Percentiles rank a stretch among this genome's conserved stretches.
Conservation (phyloP, 805 yeast species). For the Pichia phayaonensis region DNA sequence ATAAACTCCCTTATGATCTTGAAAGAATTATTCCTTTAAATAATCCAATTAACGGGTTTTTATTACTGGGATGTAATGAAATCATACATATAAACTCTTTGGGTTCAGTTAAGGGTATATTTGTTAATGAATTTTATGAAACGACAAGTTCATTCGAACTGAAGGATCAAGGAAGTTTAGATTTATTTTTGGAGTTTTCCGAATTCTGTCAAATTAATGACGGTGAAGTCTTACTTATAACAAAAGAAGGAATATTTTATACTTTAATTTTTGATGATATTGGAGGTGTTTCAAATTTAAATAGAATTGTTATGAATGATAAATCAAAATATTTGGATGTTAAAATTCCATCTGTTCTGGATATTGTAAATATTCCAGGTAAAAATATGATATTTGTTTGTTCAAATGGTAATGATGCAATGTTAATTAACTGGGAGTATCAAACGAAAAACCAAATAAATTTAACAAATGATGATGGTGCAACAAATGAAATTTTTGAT, state of each 20-base stretch:
- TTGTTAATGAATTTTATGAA: slow-evolving; percentile 49
- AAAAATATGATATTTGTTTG: slow-evolving; percentile 48
- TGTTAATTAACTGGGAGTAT: slow-evolving; percentile 36
- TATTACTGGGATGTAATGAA: slow-evolving; percentile 69
- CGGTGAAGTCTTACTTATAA: slow-evolving; percentile 31
- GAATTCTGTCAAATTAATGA: slow-evolving; percentile 28
- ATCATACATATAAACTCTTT: slow-evolving; percentile 72
- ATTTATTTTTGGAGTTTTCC: slow-evolving; percentile 50
- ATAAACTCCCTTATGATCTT: slow-evolving; percentile 67
- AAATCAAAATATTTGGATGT: slow-evolving; percentile 17
- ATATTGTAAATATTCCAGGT: slow-evolving; percentile 33
- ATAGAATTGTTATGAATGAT: slow-evolving; percentile 17
- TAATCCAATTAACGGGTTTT: slow-evolving; percentile 60
- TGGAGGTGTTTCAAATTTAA: slow-evolving; percentile 30
- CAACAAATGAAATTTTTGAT: slow-evolving; percentile 9
- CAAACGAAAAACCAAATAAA: slow-evolving; percentile 17
- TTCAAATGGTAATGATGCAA: slow-evolving; percentile 51
- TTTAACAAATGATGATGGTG: slow-evolving; percentile 7
- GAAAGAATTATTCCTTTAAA: slow-evolving; percentile 56
- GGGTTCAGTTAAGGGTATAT: slow-evolving; percentile 57
- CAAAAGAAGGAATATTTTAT: slow-evolving; percentile 37
- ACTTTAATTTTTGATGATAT: slow-evolving; percentile 27
- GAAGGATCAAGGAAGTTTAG: slow-evolving; percentile 41
- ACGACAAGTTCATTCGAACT: slow-evolving; percentile 33
- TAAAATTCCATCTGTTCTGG: slow-evolving; percentile 30